Percentiles rank a stretch among this genome's conserved stretches.
Evolutionary conservation across 768 basidiomycete species (phyloP).

Genomic region (Suillus ampliporus): DNA sequence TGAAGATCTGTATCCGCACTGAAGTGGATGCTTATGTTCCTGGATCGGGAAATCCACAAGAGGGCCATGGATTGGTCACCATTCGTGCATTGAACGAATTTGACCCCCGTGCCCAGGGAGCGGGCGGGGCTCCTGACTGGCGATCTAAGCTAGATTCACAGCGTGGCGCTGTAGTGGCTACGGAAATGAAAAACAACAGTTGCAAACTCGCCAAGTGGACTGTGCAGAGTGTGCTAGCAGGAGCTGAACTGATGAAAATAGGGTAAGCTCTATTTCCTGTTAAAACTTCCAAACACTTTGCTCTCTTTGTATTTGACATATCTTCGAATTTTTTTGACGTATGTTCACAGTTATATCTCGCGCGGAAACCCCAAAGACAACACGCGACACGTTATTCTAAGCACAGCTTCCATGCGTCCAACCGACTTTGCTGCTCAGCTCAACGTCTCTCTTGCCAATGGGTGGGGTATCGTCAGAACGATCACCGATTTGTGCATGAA

Average conservation of each 20-base stretch:
- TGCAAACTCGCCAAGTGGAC: slow-evolving; percentile 98
- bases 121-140: slow-evolving; percentile 98
- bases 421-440: slow-evolving; percentile 94
- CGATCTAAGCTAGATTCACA: slow-evolving; percentile 95
- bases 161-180: slow-evolving; percentile 96
- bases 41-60: slow-evolving; percentile 62
- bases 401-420: slow-evolving; percentile 93
- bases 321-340: slow-evolving; percentile 11
- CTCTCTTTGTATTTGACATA: slow-evolving; percentile 8
- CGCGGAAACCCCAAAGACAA: slow-evolving; percentile 94
- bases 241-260: slow-evolving; percentile 96
- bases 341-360: slow-evolving; percentile 80
- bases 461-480: slow-evolving; percentile 98
- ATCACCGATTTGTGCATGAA: slow-evolving; percentile 95
- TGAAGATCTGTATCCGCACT: slow-evolving; percentile 91
- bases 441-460: slow-evolving; percentile 93
- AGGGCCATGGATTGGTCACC: slow-evolving; percentile 82
- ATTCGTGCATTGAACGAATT: slow-evolving; percentile 98
- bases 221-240: slow-evolving; percentile 92
- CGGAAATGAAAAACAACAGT: slow-evolving; percentile 99
- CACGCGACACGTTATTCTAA: slow-evolving; percentile 93
- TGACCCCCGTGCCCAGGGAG: slow-evolving; percentile 86
- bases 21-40: slow-evolving; percentile 92
- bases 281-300: background rate
- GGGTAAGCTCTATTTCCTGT: slow-evolving; percentile 62